Conservation (phyloP, 176 grass and related monocot species). For the Echinochloa phyllopogon region DNA sequence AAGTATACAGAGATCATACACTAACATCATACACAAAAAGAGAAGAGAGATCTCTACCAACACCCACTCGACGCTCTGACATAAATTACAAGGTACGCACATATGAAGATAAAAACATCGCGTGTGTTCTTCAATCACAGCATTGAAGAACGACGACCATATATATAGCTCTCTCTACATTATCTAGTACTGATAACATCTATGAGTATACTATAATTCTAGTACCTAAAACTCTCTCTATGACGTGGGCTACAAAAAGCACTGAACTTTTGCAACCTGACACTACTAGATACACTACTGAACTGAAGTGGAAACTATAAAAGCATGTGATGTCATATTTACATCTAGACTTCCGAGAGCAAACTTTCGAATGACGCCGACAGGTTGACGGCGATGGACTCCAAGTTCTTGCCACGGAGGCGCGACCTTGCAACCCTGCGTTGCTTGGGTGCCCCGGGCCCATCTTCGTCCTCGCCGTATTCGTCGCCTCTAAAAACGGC, state of each 20-base stretch:
- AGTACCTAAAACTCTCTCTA: slow-evolving; percentile 39
- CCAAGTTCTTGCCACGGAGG: slow-evolving; percentile 47
- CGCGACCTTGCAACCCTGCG: slow-evolving; percentile 63
- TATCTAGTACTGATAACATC: not conserved
- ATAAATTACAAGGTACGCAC: slow-evolving; percentile 39
- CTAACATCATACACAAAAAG: not conserved
- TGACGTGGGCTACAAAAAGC: slow-evolving; percentile 37
- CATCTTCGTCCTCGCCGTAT: not conserved
- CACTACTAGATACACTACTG: slow-evolving; percentile 31
- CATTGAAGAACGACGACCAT: slow-evolving; percentile 70
- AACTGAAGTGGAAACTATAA: slow-evolving; percentile 6
- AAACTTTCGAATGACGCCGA: slow-evolving; percentile 48
- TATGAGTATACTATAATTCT: slow-evolving; percentile 20
- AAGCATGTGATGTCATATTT: slow-evolving; percentile 46
- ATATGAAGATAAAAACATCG: not conserved
- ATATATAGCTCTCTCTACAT: slow-evolving; percentile 13
- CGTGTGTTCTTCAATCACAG: slow-evolving; percentile 69
- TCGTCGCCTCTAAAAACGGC: slow-evolving; percentile 16
- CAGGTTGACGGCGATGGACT: slow-evolving; percentile 58
- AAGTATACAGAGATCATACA: slow-evolving; percentile 36
- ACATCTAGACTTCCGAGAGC: slow-evolving; percentile 43
- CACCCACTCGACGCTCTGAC: not conserved
- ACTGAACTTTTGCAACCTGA: slow-evolving; percentile 26
- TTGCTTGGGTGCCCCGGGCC: slow-evolving; percentile 74
- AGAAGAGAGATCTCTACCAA: slow-evolving; percentile 12